Conservation (phyloP, 192 early-diverging fungal genomes). For the Gorgonomyces haynaldii region DNA sequence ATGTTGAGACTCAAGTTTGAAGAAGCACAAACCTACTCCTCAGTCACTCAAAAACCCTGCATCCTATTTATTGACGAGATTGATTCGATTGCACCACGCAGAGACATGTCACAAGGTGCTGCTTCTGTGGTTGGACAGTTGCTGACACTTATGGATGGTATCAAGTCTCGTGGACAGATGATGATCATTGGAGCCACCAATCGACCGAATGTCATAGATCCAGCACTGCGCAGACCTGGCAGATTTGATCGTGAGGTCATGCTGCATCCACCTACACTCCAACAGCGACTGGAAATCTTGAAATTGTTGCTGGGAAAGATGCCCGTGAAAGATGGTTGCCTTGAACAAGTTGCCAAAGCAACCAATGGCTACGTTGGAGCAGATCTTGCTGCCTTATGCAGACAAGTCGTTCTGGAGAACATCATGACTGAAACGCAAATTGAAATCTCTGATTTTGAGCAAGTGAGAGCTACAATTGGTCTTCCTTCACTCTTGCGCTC, state of each 20-base stretch:
- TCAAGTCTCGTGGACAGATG: slow-evolving; percentile 42
- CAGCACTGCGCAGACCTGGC: slow-evolving; percentile 71
- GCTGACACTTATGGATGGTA: slow-evolving; percentile 83
- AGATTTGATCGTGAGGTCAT: slow-evolving; percentile 77
- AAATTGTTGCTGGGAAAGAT: slow-evolving; percentile 40
- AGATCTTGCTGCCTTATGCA: slow-evolving; percentile 72
- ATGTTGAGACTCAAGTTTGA: slow-evolving; percentile 58
- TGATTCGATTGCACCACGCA: slow-evolving; percentile 62
- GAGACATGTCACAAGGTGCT: slow-evolving; percentile 51
- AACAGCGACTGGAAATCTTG: slow-evolving; percentile 53
- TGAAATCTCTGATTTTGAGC: slow-evolving; percentile 1
- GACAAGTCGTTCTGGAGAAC: slow-evolving; percentile 57
- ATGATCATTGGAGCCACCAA: slow-evolving; percentile 84
- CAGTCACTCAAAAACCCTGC: slow-evolving; percentile 27
- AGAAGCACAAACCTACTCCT: slow-evolving; percentile 42
- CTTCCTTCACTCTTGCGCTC: slow-evolving; percentile 4
- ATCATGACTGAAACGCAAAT: not conserved
- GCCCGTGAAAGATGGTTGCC: slow-evolving; percentile 34
- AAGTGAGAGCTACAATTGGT: slow-evolving; percentile 8
- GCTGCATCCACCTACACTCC: slow-evolving; percentile 63
- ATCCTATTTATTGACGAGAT: slow-evolving; percentile 98
- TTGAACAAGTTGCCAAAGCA: slow-evolving; percentile 25
- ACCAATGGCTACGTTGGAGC: slow-evolving; percentile 94
- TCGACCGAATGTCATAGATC: slow-evolving; percentile 73
- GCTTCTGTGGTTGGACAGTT: slow-evolving; percentile 78